Conservation (phyloP, 2,329 filamentous ascomycete species). For the Westerdykella sp. region DNA sequence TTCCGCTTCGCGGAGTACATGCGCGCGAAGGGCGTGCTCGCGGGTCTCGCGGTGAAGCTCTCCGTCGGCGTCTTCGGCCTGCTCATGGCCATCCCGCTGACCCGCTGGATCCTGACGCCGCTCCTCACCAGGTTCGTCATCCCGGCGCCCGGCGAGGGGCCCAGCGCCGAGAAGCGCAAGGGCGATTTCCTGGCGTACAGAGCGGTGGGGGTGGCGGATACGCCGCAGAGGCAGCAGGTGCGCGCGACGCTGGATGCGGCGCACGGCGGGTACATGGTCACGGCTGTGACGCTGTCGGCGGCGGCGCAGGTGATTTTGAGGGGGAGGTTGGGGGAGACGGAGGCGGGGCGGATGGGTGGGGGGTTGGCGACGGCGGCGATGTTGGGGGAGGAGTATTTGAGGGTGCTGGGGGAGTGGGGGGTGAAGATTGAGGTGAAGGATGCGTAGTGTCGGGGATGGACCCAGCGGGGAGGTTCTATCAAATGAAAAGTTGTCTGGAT, state of each 20-base stretch:
- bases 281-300: conserved; percentile 57
- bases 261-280: conserved; percentile 63
- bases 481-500: too few species aligned
- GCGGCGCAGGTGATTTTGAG: conserved; percentile 61
- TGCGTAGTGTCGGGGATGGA: too few species aligned
- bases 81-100: conserved; percentile 46
- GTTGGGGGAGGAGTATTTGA: conserved; percentile 60
- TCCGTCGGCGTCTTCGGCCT: conserved; percentile 42
- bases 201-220: conserved; percentile 55
- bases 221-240: conserved; percentile 46
- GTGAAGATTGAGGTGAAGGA: conserved; percentile 46
- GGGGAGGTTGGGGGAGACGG: conserved; percentile 46
- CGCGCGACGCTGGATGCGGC: conserved; percentile 51
- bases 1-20: conserved; percentile 55
- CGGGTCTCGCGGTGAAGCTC: conserved; percentile 46
- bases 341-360: conserved; percentile 51
- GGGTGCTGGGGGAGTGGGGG: conserved; percentile 55
- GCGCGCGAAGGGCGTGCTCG: conserved; percentile 45
- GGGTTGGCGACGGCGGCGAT: conserved; percentile 68
- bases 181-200: conserved; percentile 59
- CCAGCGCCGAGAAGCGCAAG: conserved; percentile 46
- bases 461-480: too few species aligned
- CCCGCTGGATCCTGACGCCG: conserved; percentile 41
- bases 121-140: conserved; percentile 26
- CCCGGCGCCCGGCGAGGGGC: conserved; percentile 25